Evolutionary conservation across 768 basidiomycete genomes (phyloP).

Genomic region (Pleurotus giganteus): DNA sequence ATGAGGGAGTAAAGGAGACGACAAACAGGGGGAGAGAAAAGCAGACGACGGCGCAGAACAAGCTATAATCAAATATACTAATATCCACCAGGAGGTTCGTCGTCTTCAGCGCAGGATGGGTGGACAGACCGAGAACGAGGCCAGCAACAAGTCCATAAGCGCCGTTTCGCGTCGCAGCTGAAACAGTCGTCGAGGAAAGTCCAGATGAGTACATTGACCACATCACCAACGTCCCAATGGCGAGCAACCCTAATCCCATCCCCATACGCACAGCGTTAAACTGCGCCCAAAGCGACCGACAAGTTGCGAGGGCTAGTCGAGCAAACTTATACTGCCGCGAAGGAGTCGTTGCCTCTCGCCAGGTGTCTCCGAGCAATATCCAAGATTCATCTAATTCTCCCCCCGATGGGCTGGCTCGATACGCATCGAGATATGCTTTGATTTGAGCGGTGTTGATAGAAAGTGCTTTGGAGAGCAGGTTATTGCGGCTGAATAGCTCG

Average conservation of each 20-base stretch:
- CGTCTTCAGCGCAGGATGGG: constrained; percentile 27
- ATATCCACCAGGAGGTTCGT: constrained; percentile 38
- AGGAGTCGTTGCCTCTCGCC: constrained; percentile 35
- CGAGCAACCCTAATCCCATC: constrained; percentile 65
- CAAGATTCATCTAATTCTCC: constrained; percentile 72
- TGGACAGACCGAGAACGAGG: constrained; percentile 32
- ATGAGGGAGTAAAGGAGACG: constrained; percentile 41
- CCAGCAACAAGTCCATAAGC: constrained; percentile 36
- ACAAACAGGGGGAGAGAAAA: constrained; percentile 36
- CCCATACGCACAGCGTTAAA: constrained; percentile 82
- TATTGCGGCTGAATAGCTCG: constrained; percentile 74
- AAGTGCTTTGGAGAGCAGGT: constrained; percentile 55
- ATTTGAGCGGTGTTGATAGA: constrained; percentile 75
- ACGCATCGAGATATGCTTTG: constrained; percentile 70
- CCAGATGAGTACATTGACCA: constrained; percentile 56
- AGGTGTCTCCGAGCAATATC: constrained; percentile 45
- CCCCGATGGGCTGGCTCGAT: constrained; percentile 68
- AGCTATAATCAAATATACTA: constrained; percentile 44
- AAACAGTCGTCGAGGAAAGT: constrained; percentile 31
- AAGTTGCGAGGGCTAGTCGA: constrained; percentile 60
- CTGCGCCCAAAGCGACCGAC: constrained; percentile 91
- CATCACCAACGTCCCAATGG: constrained; percentile 49
- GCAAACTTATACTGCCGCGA: constrained; percentile 51
- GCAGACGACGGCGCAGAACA: constrained; percentile 47
- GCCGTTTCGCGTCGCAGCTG: constrained; percentile 35